Percentiles rank a stretch among this genome's conserved stretches.
These are phyloP conservation scores for Penicillium palitans DNA, from an alignment of 2,329 filamentous ascomycete species.

Conservation along the genomic window DNA sequence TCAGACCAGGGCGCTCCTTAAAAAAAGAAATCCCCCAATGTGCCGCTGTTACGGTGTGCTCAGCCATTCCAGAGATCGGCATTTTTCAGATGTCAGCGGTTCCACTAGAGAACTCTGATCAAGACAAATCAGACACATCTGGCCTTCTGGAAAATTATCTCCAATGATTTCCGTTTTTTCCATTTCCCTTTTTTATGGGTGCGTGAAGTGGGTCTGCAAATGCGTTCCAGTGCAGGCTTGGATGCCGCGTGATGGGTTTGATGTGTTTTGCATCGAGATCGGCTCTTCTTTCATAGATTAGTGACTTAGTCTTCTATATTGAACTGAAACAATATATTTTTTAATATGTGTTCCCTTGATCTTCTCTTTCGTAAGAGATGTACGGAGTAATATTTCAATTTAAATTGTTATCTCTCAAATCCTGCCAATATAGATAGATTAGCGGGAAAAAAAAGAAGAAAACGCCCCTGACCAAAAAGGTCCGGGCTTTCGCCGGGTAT, in stretches of 20 bases:
- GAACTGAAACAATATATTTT: too few species aligned
- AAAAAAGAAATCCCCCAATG: neutral
- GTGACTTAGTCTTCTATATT: too few species aligned
- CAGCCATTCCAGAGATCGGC: constrained; percentile 25
- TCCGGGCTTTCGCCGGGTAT: constrained; percentile 7
- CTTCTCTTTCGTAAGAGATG: too few species aligned
- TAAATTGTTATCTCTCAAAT: neutral
- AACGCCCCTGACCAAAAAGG: constrained; percentile 4
- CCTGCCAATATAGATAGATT: neutral
- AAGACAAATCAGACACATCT: constrained; percentile 8
- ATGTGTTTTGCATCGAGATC: constrained; percentile 18
- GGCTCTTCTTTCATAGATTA: neutral
- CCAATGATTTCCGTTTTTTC: constrained; percentile 17
- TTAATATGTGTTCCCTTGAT: neutral
- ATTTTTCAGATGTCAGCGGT: constrained; percentile 20
- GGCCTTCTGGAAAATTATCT: constrained; percentile 25
- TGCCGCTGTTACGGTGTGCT: constrained; percentile 17
- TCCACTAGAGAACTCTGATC: constrained; percentile 17
- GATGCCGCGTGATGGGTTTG: constrained; percentile 17
- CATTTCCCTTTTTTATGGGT: constrained; percentile 7
- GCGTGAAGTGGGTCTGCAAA: constrained; percentile 26
- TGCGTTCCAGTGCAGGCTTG: constrained; percentile 19
- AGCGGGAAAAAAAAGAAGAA: neutral
- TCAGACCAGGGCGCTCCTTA: neutral
- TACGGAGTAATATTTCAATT: too few species aligned